phyloP scores from a whole-genome alignment of 345 rosid species.

The Excoecaria cochinchinensis region DNA sequence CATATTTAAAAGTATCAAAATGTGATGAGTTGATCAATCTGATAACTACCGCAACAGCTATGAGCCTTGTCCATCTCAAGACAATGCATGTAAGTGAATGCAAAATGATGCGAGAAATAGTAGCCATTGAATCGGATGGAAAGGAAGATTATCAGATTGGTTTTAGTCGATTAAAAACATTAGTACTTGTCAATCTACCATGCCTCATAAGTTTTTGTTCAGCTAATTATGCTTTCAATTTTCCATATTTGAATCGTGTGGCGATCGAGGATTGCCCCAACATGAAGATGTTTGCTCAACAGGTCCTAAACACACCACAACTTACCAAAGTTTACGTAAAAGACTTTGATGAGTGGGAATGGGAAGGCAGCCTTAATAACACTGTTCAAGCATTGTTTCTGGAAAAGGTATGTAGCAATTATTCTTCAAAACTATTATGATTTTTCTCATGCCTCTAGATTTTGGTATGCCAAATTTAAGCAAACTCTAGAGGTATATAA shows the following conservation, averaged over 20 bases:
- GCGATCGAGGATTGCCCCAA: not conserved
- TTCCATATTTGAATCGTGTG: constrained; percentile 8
- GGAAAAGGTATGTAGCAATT: too few relatives aligned
- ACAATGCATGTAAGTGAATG: constrained; percentile 8
- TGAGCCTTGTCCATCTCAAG: not conserved
- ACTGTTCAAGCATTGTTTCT: not conserved
- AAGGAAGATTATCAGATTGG: not conserved
- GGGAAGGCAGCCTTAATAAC: constrained; percentile 5
- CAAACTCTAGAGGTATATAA: too few relatives aligned
- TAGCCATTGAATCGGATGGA: not conserved
- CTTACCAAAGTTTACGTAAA: not conserved
- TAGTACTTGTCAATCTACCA: not conserved
- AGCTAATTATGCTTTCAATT: not conserved
- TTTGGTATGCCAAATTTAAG: too few relatives aligned
- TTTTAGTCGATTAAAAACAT: not conserved
- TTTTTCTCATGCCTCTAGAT: too few relatives aligned
- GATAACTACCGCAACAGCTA: not conserved
- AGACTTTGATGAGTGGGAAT: too few relatives aligned
- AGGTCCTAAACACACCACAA: not conserved
- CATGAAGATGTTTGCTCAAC: not conserved
- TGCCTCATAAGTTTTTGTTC: constrained; percentile 11
- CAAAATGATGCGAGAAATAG: constrained; percentile 3
- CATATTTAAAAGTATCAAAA: not conserved
- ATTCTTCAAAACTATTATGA: too few relatives aligned
- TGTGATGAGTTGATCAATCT: constrained; percentile 7